Conservation (phyloP, 495 filamentous ascomycete genomes). For the Penicillium lividum region DNA sequence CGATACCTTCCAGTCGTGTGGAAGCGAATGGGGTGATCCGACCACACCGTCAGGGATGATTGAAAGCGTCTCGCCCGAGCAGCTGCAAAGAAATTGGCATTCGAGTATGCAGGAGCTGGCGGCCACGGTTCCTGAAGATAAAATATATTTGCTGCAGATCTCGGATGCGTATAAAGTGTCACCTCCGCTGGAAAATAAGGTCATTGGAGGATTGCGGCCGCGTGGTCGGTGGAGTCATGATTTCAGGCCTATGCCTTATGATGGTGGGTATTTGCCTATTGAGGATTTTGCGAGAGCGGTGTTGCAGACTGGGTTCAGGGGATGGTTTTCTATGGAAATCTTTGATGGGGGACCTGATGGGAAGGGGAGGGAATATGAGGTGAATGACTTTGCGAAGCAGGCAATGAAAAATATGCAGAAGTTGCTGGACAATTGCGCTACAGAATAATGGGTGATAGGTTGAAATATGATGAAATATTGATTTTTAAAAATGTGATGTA, state of each 20-base stretch:
- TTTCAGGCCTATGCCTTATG: conserved; percentile 68
- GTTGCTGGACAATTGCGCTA: conserved; percentile 51
- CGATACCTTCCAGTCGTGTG: conserved; percentile 79
- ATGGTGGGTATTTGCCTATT: conserved; percentile 73
- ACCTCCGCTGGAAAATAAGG: conserved; percentile 48
- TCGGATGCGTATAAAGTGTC: conserved; percentile 72
- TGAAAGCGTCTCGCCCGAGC: conserved; percentile 35
- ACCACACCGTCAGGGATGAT: conserved; percentile 64
- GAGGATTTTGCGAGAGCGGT: conserved; percentile 66
- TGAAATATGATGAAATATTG: conserved; percentile 1
- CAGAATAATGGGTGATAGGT: conserved; percentile 5
- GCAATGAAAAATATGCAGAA: conserved; percentile 59
- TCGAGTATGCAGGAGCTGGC: conserved; percentile 56
- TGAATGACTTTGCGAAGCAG: conserved; percentile 58
- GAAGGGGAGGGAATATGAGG: conserved; percentile 58
- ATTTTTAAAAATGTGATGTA: not conserved
- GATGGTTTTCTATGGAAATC: conserved; percentile 75
- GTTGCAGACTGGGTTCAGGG: conserved; percentile 66
- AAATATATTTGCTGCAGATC: conserved; percentile 77
- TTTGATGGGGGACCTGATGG: conserved; percentile 68
- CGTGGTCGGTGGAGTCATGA: conserved; percentile 72
- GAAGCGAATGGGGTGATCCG: conserved; percentile 76
- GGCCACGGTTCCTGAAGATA: conserved; percentile 60
- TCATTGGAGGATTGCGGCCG: conserved; percentile 52
- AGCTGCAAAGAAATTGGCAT: conserved; percentile 52